Evolutionary conservation across 164 flowering plant species (phyloP).

Genomic region (Tetrastigma voinierianum): DNA sequence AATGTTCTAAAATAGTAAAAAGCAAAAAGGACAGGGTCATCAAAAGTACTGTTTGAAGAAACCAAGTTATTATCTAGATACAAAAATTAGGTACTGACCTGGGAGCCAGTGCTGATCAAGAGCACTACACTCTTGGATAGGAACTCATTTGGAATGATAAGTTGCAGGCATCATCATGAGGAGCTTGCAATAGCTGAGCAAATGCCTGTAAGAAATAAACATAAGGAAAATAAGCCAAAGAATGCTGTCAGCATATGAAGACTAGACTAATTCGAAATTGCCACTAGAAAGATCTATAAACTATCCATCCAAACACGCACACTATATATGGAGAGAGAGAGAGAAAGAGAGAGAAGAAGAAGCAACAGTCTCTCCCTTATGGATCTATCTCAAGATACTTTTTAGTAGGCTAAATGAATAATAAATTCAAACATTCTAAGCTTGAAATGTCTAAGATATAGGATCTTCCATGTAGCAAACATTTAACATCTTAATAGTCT

Average conservation of each 20-base stretch:
- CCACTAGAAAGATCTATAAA: background rate
- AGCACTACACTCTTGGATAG: conserved; percentile 94
- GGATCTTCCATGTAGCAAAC: background rate
- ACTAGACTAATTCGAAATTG: background rate
- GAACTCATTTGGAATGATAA: conserved; percentile 81
- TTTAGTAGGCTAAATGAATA: background rate
- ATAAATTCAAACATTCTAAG: background rate
- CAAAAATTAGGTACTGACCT: conserved; percentile 42
- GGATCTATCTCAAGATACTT: background rate
- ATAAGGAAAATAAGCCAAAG: background rate
- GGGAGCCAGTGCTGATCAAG: conserved; percentile 97
- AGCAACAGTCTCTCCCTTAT: background rate
- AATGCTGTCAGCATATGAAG: too few relatives aligned
- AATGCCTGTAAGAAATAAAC: conserved; percentile 50
- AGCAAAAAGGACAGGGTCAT: background rate
- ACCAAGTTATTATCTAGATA: too few relatives aligned
- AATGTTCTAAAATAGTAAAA: too few relatives aligned
- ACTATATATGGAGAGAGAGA: too few relatives aligned
- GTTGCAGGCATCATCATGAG: conserved; percentile 78
- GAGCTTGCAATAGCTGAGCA: conserved; percentile 76
- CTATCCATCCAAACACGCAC: too few relatives aligned
- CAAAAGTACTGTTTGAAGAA: background rate
- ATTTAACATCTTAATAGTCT: background rate
- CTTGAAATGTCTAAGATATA: background rate
- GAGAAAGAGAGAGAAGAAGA: too few relatives aligned